These are phyloP conservation scores for Fusarium sp. DNA, from an alignment of 2,329 filamentous ascomycete species.

Conservation along the genomic window DNA sequence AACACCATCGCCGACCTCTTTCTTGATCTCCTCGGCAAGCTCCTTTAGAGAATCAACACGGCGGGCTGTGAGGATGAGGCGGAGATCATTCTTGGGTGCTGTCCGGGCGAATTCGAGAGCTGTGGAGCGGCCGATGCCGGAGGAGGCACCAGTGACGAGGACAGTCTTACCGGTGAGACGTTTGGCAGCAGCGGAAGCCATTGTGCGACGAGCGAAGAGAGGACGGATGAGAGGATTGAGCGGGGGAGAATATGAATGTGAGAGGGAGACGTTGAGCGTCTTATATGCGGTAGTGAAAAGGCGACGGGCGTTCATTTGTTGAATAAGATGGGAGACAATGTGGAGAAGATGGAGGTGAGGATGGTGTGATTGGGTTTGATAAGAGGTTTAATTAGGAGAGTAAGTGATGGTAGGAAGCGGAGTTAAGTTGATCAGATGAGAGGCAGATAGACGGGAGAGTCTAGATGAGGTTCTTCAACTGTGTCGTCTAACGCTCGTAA, in stretches of 20 bases:
- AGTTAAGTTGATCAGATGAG: background rate
- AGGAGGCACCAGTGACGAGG: conserved; percentile 89
- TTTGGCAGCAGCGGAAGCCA: conserved; percentile 71
- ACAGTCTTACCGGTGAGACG: conserved; percentile 94
- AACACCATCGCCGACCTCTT: conserved; percentile 80
- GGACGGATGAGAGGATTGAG: conserved; percentile 11
- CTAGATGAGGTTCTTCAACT: conserved; percentile 8
- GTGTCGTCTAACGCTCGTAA: background rate
- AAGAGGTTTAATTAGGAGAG: background rate
- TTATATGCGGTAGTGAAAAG: conserved; percentile 27
- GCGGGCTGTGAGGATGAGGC: conserved; percentile 88
- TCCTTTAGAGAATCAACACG: conserved; percentile 80
- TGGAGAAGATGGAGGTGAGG: conserved; percentile 25
- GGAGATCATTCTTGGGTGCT: conserved; percentile 77
- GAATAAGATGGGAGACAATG: conserved; percentile 9
- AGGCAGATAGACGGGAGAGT: background rate
- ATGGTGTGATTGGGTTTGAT: conserved; percentile 29
- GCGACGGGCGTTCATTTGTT: conserved; percentile 36
- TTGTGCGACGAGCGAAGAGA: conserved; percentile 46
- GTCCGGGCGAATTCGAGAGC: conserved; percentile 95
- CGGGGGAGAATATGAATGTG: conserved; percentile 1
- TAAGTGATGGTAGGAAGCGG: too few relatives aligned
- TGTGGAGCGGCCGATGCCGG: conserved; percentile 83
- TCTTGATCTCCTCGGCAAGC: conserved; percentile 77
- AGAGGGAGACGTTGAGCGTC: conserved; percentile 29